Evolutionary conservation across 1,284 basidiomycete genomes (phyloP), one percentile per base, ranked within the genome.

Genomic region (Malassezia slooffiae): DNA sequence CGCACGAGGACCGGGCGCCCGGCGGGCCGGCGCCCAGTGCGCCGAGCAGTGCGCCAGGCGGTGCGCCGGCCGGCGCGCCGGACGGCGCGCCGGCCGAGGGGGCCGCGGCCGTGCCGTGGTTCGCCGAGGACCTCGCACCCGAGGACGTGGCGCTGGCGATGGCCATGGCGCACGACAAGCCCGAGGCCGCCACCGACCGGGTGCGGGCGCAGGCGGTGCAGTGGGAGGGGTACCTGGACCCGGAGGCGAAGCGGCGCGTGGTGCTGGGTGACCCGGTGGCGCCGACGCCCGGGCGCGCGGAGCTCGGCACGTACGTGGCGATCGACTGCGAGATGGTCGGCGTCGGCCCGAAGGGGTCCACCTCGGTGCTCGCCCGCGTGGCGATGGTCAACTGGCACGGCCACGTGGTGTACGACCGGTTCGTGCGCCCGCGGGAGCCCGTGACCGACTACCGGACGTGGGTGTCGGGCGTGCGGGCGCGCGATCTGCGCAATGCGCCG

Each of bases 321-420:
- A 74, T 96, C 32, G 90, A 96, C 70, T 95, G 90, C 60, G 90
- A 97, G 72, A 96, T 97, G 90, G 91, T 97, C 3, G 90, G 90
- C 1, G 79, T 96, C 5, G 89, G 90, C 0, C 76, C 80, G 8
- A 76, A 82, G 23, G 89, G 87, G 9, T 54, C 77, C 2, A 79
- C 93, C 65, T 88, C 83, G 0, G 81, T 82, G 0, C 75, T 96
- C 2, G 91, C 91, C 1, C 81, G 90, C 32, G 86, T 95, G 42
- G 87, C 83, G 34, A 71, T 96, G 31, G 88, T 96, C 48, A 93
- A 96, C 70, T 93, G 80, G 67, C 75, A 88, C 59, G 91, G 91
- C 0, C 79, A 76, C 5, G 74, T 85, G 19, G 72, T 84, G 29
- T 70, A 91, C 50, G 91, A 97, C 62, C 82, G 77, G 24, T 91